Percentiles rank a stretch among this genome's conserved stretches.
Conservation (phyloP, 2,329 filamentous ascomycete genomes). For the Dissoconium aciculare region DNA sequence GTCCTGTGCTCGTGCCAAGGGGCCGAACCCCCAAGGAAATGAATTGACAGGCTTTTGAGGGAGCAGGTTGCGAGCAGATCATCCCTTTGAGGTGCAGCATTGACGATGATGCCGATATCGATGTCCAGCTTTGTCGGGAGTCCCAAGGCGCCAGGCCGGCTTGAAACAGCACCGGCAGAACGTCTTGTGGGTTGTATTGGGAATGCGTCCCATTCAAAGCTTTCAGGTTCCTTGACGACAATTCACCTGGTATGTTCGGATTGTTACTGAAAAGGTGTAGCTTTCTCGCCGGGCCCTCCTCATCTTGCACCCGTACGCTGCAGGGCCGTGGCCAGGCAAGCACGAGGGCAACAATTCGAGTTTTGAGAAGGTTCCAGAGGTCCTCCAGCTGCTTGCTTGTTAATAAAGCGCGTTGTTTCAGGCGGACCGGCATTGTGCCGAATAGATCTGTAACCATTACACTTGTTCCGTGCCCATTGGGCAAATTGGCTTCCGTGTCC, state of each 20-base stretch:
- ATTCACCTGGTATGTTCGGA: slow-evolving; percentile 8
- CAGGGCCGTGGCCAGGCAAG: slow-evolving; percentile 50
- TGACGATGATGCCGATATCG: slow-evolving; percentile 50
- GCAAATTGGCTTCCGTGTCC: slow-evolving; percentile 29
- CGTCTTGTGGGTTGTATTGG: slow-evolving; percentile 16
- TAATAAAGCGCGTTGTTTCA: slow-evolving; percentile 56
- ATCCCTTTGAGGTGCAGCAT: slow-evolving; percentile 51
- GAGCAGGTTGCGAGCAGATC: slow-evolving; percentile 54
- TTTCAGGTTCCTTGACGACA: slow-evolving; percentile 19
- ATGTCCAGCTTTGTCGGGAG: slow-evolving; percentile 49
- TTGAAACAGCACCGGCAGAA: slow-evolving; percentile 47
- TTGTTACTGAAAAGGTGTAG: slow-evolving; percentile 11
- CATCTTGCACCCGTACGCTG: slow-evolving; percentile 45
- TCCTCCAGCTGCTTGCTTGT: slow-evolving; percentile 42
- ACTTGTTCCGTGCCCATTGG: slow-evolving; percentile 45
- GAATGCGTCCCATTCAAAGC: slow-evolving; percentile 9
- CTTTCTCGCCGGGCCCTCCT: slow-evolving; percentile 17
- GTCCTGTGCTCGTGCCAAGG: slow-evolving; percentile 39
- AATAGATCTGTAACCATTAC: slow-evolving; percentile 69
- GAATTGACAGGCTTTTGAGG: slow-evolving; percentile 63
- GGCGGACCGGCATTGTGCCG: slow-evolving; percentile 76
- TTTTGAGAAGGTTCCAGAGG: slow-evolving; percentile 51
- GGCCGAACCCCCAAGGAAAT: slow-evolving; percentile 63
- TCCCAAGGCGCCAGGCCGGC: slow-evolving; percentile 44
- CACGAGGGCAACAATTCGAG: slow-evolving; percentile 47